Conservation (phyloP, 441 rosid genomes). For the Jatropha multifida region DNA sequence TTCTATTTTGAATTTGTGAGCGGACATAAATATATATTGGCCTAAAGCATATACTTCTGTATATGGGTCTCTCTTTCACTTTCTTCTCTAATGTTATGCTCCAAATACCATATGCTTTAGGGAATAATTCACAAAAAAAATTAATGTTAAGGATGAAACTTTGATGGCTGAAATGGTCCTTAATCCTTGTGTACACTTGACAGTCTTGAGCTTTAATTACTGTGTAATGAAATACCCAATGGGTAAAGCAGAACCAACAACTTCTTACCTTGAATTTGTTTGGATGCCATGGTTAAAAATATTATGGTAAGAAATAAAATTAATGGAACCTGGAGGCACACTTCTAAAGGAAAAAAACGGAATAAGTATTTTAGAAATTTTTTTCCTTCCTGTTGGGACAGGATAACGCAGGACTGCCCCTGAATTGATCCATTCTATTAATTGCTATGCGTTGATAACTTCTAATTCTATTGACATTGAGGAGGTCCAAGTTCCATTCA, state of each 20-base stretch:
- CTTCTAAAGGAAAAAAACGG: background rate
- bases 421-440: slow-evolving; percentile 11
- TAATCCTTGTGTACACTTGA: background rate
- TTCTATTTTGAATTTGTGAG: background rate
- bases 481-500: slow-evolving; percentile 38
- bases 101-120: background rate
- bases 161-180: background rate
- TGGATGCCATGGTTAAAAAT: background rate
- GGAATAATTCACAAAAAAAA: background rate
- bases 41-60: no score
- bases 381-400: background rate
- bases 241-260: background rate
- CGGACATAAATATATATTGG: no score
- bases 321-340: background rate
- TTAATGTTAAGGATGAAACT: slow-evolving; percentile 1
- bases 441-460: slow-evolving; percentile 6
- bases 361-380: background rate
- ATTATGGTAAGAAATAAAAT: background rate
- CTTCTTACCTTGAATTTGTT: background rate
- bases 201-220: background rate
- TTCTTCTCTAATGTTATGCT: background rate
- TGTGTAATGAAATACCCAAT: background rate
- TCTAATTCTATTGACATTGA: slow-evolving; percentile 34
- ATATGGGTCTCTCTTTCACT: no score
- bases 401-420: background rate